Base-by-base conservation (phyloP, 345 rosid species). In the Pelargonium nanum region DNA sequence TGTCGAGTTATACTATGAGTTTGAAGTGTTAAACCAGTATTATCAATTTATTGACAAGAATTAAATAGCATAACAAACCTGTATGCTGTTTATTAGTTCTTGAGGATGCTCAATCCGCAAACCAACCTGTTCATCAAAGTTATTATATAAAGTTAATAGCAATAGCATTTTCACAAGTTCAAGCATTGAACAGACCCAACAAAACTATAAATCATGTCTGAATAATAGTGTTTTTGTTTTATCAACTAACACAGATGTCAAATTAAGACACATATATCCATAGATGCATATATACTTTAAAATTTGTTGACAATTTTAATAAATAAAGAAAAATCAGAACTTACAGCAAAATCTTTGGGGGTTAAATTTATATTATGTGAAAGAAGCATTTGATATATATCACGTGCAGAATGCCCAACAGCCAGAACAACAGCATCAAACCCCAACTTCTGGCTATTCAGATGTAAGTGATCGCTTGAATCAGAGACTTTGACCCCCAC, bases 381-480 rank as follows among this genome's bases (percentile, higher is more conserved):
- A 77, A 82, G 88, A 80, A 92, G 96, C 89, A 83, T 89, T 60
- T 85, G 84, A 77, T 92, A 92, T 50, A 79, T 65, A 66, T 89
- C 98, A 66, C 96, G 95, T 60, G 97, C 98, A 75, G 98, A 92
- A 78, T 92, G 98, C 64, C 97, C 98, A 61, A 87, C 94, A 40
- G 97, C 98, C 61, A 92, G 84, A 69, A 92, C 71, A 56, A 87
- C 89, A 7, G 95, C 88, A 74, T 89, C 98, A 72, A 59, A 84
- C 16, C 61, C 79, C 72, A 77, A 62, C 61, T 72, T 65, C 71
- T 74, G 69, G 62, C 72, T 57, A 66, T 69, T 74, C 55, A 57
- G 65, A 58, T 51, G 68, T 72, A 68, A 62, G 44, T 65, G 60
- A 53, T 83, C 68, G 48, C 75, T 70, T 68, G 91, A 81, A 67